Base-by-base conservation (phyloP, 169 alveolate species). In the Fabrea salina region DNA sequence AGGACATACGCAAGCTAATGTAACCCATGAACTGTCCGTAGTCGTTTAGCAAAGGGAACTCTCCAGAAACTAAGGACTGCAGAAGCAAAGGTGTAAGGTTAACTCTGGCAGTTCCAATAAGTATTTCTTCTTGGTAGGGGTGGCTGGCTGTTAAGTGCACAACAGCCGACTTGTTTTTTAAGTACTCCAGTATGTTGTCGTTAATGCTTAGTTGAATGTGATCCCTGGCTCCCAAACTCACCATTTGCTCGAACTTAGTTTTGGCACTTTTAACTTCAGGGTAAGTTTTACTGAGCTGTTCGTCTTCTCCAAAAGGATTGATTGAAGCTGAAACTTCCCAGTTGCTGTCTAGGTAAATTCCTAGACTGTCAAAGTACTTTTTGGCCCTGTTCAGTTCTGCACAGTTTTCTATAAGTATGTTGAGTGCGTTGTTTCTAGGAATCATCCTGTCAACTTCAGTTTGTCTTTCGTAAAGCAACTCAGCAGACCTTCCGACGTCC, bases 21-120 rank as follows among this genome's bases (percentile, higher is more conserved):
- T n/a, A 37, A 35, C 74, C 74, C 74, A 61, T 67, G 27, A 67
- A 37, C 78, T 67, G 78, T 37, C 78, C 78, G n/a, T n/a, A 43
- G 3, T 67, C 56, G 44, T 67, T 67, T 43, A 67, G 22, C 8
- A 67, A 7, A n/a, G 78, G 50, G 27, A n/a, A 67, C 19, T 67
- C 78, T 37, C 78, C 78, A 41, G 16, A 11, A 16, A 43, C 41
- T 3, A 1, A n/a, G 8, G 56, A 43, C 13, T 67, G 59, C 57
- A 67, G 25, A 37, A 67, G 78, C 58, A 67, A 32, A 22, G 30
- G 78, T 1, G 44, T 13, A 1, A 67, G 35, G 8, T 56, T 27
- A 16, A 67, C 33, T 43, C 44, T 67, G 22, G 50, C 11, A 1
- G 22, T 11, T 40, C 78, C 78, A 13, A 67, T 7, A 40, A 27